phyloP scores from a whole-genome alignment of 2,329 filamentous ascomycete genomes.

The Fusarium protoensiforme region DNA sequence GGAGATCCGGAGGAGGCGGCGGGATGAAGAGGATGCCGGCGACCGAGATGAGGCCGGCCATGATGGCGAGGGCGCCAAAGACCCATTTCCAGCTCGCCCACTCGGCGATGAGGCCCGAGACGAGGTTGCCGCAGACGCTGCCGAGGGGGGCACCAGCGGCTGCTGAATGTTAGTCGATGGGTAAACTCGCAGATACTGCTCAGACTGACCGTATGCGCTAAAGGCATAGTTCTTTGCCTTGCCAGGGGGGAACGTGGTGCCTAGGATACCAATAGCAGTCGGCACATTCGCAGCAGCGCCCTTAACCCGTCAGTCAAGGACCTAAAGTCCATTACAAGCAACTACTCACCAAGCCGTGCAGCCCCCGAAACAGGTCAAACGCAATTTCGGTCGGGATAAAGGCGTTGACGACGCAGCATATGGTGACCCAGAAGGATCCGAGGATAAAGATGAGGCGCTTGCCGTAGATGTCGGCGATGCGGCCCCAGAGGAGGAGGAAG shows the following conservation, averaged over 20 bases:
- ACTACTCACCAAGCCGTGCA: constrained; percentile 67
- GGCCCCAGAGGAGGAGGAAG: constrained; percentile 74
- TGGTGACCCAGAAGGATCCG: constrained; percentile 72
- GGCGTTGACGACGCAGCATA: constrained; percentile 68
- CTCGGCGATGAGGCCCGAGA: constrained; percentile 71
- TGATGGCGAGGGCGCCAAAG: constrained; percentile 72
- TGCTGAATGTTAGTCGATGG: constrained; percentile 31
- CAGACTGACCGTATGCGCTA: constrained; percentile 64
- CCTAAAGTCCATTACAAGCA: neutral
- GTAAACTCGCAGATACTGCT: neutral
- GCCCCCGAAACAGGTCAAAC: constrained; percentile 73
- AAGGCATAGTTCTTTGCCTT: constrained; percentile 79
- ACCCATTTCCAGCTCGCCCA: constrained; percentile 75
- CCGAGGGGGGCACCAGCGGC: constrained; percentile 74
- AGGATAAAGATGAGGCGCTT: constrained; percentile 73
- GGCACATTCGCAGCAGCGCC: constrained; percentile 77
- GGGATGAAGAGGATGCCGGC: constrained; percentile 72
- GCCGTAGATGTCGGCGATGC: constrained; percentile 74
- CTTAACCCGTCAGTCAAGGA: constrained; percentile 45
- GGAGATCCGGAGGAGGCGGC: constrained; percentile 51
- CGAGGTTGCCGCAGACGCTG: constrained; percentile 71
- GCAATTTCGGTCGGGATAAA: constrained; percentile 75
- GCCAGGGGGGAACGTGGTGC: constrained; percentile 73
- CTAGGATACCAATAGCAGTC: constrained; percentile 76
- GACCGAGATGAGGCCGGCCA: constrained; percentile 66